phyloP scores from a whole-genome alignment of 2,329 filamentous ascomycete genomes.

The Alternaria sp. region DNA sequence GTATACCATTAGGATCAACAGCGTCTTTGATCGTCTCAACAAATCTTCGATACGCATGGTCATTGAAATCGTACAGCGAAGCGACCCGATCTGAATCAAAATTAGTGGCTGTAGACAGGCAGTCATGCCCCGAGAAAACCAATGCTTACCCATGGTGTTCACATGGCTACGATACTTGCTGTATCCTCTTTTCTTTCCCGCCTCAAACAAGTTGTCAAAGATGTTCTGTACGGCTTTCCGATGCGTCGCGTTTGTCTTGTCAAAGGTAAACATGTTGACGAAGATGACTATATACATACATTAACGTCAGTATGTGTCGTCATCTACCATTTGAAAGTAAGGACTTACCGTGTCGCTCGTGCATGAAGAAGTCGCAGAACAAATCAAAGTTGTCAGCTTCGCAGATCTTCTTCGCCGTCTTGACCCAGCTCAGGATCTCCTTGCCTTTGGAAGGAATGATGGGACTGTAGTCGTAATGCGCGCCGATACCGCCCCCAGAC shows the following conservation, averaged over 20 bases:
- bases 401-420: slow-evolving; percentile 53
- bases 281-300: slow-evolving; percentile 47
- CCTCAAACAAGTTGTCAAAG: slow-evolving; percentile 40
- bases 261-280: slow-evolving; percentile 60
- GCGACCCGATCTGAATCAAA: slow-evolving; percentile 38
- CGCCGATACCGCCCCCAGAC: slow-evolving; percentile 38
- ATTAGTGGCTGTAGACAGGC: background rate
- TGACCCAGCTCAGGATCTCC: slow-evolving; percentile 55
- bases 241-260: slow-evolving; percentile 55
- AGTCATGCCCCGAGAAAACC: background rate
- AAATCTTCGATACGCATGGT: slow-evolving; percentile 43
- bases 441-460: slow-evolving; percentile 49
- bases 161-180: slow-evolving; percentile 46
- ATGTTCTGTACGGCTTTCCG: slow-evolving; percentile 46
- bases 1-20: slow-evolving; percentile 44
- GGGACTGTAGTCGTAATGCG: slow-evolving; percentile 45
- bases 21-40: slow-evolving; percentile 47
- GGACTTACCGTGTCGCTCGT: slow-evolving; percentile 50
- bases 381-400: slow-evolving; percentile 56
- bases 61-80: slow-evolving; percentile 44
- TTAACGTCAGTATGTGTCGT: background rate
- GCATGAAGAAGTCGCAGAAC: slow-evolving; percentile 61
- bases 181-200: slow-evolving; percentile 40
- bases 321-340: background rate
- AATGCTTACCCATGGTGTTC: slow-evolving; percentile 41